phyloP scores from a whole-genome alignment of 106 monocot genomes.

The Dendrobium huoshanense region DNA sequence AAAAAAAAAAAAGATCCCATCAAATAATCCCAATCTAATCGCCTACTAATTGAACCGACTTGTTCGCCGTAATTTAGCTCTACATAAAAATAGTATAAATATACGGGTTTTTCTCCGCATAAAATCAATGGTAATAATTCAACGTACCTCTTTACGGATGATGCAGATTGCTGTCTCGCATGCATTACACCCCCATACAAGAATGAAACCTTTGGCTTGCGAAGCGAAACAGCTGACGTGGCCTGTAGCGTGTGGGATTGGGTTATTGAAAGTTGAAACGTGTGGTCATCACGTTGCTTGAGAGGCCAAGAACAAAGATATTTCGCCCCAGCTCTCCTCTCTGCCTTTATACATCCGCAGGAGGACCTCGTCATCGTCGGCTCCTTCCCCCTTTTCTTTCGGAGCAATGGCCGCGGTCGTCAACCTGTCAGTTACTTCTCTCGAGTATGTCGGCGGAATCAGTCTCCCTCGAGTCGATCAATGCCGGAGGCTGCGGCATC shows the following conservation, averaged over 20 bases:
- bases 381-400: background rate
- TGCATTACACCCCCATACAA: no score
- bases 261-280: conserved; percentile 60
- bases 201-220: no score
- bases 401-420: conserved; percentile 28
- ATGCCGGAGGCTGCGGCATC: conserved; percentile 8
- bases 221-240: conserved; percentile 11
- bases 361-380: background rate
- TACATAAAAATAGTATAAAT: no score
- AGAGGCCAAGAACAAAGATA: background rate
- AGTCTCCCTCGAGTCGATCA: conserved; percentile 14
- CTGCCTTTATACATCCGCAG: background rate
- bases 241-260: conserved; percentile 47
- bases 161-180: background rate
- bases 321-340: background rate
- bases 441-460: background rate
- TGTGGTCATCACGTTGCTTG: conserved; percentile 71
- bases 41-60: no score
- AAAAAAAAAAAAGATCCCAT: no score
- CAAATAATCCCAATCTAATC: no score
- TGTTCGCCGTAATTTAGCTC: no score
- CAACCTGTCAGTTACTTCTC: conserved; percentile 4
- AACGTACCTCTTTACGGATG: background rate
- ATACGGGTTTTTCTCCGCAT: no score
- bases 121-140: no score